Conservation (phyloP, 2,329 filamentous ascomycete genomes). For the Clonostachys byssicola region DNA sequence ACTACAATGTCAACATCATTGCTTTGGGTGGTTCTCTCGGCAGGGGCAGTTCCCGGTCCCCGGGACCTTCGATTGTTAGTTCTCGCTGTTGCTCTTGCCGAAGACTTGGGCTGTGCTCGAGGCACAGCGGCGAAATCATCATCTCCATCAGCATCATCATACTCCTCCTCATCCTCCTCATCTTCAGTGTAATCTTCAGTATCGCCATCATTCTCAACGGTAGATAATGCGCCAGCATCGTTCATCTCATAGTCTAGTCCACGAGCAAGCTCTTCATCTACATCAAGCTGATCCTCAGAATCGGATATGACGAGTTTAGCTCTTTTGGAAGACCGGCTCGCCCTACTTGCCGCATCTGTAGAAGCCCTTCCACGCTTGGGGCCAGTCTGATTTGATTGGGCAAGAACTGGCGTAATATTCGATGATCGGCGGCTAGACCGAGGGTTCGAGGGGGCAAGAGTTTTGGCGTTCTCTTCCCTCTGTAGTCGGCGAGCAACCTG, state of each 20-base stretch:
- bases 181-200: neutral
- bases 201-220: neutral
- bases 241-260: constrained; percentile 10
- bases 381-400: constrained; percentile 1
- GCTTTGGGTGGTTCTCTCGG: neutral
- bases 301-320: constrained; percentile 11
- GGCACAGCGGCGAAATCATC: neutral
- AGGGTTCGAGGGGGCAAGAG: neutral
- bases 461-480: constrained; percentile 19
- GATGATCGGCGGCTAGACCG: neutral
- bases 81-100: neutral
- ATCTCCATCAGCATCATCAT: constrained; percentile 1
- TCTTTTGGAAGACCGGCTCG: constrained; percentile 20
- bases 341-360: constrained; percentile 7
- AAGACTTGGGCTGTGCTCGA: neutral
- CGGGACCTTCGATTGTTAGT: neutral
- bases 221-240: neutral
- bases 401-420: neutral
- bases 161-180: neutral
- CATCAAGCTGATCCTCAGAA: constrained; percentile 15
- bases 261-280: constrained; percentile 22
- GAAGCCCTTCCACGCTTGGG: constrained; percentile 17
- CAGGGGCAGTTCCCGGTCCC: neutral
- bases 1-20: neutral
- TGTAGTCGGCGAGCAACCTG: constrained; percentile 26